phyloP scores from a whole-genome alignment of 495 filamentous ascomycete genomes.

The Talaromyces wortmannii region DNA sequence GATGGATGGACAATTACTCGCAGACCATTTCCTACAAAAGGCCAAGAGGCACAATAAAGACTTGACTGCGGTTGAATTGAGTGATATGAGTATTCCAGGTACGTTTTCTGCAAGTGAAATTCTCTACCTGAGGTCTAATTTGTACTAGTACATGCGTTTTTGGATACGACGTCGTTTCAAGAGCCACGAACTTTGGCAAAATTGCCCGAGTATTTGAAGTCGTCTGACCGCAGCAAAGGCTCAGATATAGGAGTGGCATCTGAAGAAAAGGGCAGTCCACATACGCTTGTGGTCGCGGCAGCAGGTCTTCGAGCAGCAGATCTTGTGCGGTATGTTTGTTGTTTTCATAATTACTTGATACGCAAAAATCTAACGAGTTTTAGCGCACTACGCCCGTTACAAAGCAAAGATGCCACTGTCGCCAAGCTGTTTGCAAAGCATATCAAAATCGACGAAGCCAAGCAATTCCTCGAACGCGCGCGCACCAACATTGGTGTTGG shows the following conservation, averaged over 20 bases:
- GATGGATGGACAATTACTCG: constrained; percentile 76
- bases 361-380: background rate
- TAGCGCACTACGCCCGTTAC: constrained; percentile 69
- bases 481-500: constrained; percentile 80
- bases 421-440: constrained; percentile 97
- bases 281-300: constrained; percentile 74
- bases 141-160: constrained; percentile 34
- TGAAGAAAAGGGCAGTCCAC: constrained; percentile 68
- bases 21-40: constrained; percentile 78
- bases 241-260: constrained; percentile 51
- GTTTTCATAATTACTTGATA: too few species aligned
- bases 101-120: constrained; percentile 13
- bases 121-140: background rate
- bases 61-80: constrained; percentile 73
- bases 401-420: constrained; percentile 66
- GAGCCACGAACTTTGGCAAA: constrained; percentile 56
- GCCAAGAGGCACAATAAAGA: constrained; percentile 71
- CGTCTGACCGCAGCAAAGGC: constrained; percentile 44
- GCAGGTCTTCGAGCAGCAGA: constrained; percentile 81
- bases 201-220: constrained; percentile 71
- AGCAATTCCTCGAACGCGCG: constrained; percentile 61
- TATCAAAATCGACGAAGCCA: constrained; percentile 86
- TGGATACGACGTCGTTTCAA: constrained; percentile 69
- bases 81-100: constrained; percentile 79
- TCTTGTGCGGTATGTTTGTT: constrained; percentile 51